A percentile compares a stretch with the other conserved stretches of the same genome.
phyloP scores from a whole-genome alignment of 768 basidiomycete genomes.

The Pulveroboletus sp. region DNA sequence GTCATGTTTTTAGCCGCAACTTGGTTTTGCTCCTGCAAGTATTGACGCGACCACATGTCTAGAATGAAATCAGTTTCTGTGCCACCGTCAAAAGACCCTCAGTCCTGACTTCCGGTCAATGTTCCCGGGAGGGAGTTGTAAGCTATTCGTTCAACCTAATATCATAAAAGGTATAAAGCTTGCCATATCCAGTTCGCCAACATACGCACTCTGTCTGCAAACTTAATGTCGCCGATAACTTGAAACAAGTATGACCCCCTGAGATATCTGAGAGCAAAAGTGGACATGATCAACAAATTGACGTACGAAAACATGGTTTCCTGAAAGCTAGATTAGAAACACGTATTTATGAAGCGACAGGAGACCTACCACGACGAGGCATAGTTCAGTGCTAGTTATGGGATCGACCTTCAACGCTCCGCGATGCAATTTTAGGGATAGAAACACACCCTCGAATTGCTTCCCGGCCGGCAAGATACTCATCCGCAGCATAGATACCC shows the following conservation, averaged over 20 bases:
- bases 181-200: not conserved
- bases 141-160: conserved; percentile 1
- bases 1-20: conserved; percentile 56
- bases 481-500: conserved; percentile 55
- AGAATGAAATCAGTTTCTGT: not conserved
- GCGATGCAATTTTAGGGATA: not conserved
- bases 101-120: not conserved
- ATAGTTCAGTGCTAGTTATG: conserved; percentile 1
- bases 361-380: not conserved
- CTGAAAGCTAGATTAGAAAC: not conserved
- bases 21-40: conserved; percentile 59
- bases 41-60: conserved; percentile 62
- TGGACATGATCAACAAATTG: not conserved
- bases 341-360: not conserved
- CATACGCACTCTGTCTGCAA: conserved; percentile 42
- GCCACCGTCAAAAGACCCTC: not conserved
- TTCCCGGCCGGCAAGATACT: conserved; percentile 54
- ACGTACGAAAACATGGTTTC: conserved; percentile 2
- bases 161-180: not conserved
- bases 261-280: not conserved
- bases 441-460: conserved; percentile 49
- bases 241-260: conserved; percentile 52
- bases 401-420: not conserved
- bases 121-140: not conserved
- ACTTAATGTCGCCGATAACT: conserved; percentile 48